Base-by-base conservation (phyloP, 768 basidiomycete genomes). In the Termitomyces sp. region DNA sequence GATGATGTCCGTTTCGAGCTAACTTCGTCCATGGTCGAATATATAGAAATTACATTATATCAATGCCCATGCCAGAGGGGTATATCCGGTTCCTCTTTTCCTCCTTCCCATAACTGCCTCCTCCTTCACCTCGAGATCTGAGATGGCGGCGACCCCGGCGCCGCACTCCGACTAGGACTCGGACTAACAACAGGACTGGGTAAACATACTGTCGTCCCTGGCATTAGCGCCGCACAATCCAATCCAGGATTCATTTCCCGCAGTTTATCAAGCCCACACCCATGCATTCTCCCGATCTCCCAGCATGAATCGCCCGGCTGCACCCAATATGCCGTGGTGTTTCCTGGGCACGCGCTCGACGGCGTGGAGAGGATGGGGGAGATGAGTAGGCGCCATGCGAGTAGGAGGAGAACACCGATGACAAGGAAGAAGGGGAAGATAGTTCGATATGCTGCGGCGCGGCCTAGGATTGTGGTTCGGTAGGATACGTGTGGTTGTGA, bases 391-490 rank as follows among this genome's bases (percentile, higher is more conserved):
- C 86, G 82, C 82, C 84, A 88, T 59, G 86, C 71, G 54, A 88
- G 79, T 13, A 89, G 76, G 40, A 89, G 77, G 20, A 83, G 58
- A 54, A 84, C 86, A 12, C 80, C 82, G 43, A 88, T 79, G 49
- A 88, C 79, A 57, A 89, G 83, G 75, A 88, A 86, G 74, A 88
- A 89, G 7, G 87, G 87, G 65, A 87, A 85, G 7, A 89, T 76
- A 0, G 84, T 79, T 24, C 82, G 80, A 64, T 88, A 88, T 6
- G 82, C 74, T 27, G 51, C 51, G 10, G 37, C 37, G 12, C 12
- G 51, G 14, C 44, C 45, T 8, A 47, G 1, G 27, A 43, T 12
- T 39, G 67, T n/a, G 75, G 65, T 53, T 74, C 76, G 49, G 73
- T 64, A 58, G 65, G 59, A 8, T 69, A 64, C 43, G 69, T 69